phyloP scores from a whole-genome alignment of 208 protist genomes.

The Strigomonas oncopelti region DNA sequence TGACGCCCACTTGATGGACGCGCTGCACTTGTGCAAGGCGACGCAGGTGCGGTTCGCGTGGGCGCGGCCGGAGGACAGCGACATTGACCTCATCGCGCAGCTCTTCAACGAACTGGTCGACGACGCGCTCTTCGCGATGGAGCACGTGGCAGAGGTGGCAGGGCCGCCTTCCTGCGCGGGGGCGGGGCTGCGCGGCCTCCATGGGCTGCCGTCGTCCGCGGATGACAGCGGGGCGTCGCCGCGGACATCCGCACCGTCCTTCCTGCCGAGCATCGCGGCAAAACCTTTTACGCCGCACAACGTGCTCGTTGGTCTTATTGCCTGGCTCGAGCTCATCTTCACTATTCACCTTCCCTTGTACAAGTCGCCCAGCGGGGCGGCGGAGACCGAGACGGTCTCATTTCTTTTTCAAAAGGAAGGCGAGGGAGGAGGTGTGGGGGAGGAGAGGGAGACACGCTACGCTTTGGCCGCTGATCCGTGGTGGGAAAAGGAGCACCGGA shows the following conservation, averaged over 20 bases:
- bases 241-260: too few species aligned
- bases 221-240: too few species aligned
- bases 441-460: neutral
- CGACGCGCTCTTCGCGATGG: conserved; percentile 24
- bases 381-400: neutral
- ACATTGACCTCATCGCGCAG: conserved; percentile 19
- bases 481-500: neutral
- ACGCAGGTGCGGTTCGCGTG: conserved; percentile 25
- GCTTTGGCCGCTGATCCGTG: neutral
- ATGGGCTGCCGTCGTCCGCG: neutral
- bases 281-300: conserved; percentile 30
- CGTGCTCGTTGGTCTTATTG: conserved; percentile 35
- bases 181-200: neutral
- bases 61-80: conserved; percentile 18
- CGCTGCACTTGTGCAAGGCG: conserved; percentile 26
- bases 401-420: neutral
- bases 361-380: conserved; percentile 3
- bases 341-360: conserved; percentile 24
- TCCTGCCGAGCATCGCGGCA: too few species aligned
- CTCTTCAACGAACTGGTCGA: conserved; percentile 23
- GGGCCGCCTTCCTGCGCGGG: neutral
- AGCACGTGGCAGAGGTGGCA: conserved; percentile 3
- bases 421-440: too few species aligned
- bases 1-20: neutral
- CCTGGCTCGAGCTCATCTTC: conserved; percentile 31